phyloP scores from a whole-genome alignment of 768 basidiomycete genomes.

The Neoboletus magnificus region DNA sequence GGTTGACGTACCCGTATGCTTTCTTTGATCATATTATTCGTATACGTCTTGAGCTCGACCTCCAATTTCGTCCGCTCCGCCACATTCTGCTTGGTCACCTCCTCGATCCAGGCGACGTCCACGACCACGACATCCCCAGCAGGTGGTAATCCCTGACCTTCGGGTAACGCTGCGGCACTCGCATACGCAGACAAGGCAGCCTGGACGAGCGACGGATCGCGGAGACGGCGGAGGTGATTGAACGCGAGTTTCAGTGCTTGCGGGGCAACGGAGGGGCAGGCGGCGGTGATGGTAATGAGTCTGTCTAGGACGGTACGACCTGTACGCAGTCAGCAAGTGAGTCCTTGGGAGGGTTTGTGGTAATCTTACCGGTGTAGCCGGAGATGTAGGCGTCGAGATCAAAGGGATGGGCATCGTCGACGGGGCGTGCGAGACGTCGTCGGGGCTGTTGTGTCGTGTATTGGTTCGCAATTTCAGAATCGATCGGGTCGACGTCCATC shows the following conservation, averaged over 20 bases:
- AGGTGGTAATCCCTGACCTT: conserved; percentile 42
- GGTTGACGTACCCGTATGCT: conserved; percentile 74
- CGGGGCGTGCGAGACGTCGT: conserved; percentile 36
- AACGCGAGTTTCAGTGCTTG: conserved; percentile 71
- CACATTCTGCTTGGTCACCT: conserved; percentile 58
- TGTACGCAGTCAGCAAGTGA: conserved; percentile 23
- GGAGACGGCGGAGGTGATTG: conserved; percentile 59
- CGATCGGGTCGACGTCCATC: conserved; percentile 32
- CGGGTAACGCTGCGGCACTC: conserved; percentile 30
- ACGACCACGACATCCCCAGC: conserved; percentile 46
- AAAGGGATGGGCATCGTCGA: conserved; percentile 83
- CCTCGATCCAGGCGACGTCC: conserved; percentile 74
- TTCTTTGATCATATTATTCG: conserved; percentile 98
- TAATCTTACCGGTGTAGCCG: conserved; percentile 62
- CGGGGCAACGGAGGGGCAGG: conserved; percentile 65
- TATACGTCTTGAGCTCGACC: conserved; percentile 91
- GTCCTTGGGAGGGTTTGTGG: background rate
- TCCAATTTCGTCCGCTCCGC: conserved; percentile 83
- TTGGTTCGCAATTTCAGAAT: conserved; percentile 22
- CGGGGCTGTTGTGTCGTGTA: conserved; percentile 7
- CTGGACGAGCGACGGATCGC: conserved; percentile 64
- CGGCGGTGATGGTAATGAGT: conserved; percentile 61
- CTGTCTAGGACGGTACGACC: conserved; percentile 78
- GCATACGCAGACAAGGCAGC: conserved; percentile 54
- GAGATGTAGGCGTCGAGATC: conserved; percentile 80